phyloP scores from a whole-genome alignment of 352 stramenopile species.

The Aphanomyces astaci region DNA sequence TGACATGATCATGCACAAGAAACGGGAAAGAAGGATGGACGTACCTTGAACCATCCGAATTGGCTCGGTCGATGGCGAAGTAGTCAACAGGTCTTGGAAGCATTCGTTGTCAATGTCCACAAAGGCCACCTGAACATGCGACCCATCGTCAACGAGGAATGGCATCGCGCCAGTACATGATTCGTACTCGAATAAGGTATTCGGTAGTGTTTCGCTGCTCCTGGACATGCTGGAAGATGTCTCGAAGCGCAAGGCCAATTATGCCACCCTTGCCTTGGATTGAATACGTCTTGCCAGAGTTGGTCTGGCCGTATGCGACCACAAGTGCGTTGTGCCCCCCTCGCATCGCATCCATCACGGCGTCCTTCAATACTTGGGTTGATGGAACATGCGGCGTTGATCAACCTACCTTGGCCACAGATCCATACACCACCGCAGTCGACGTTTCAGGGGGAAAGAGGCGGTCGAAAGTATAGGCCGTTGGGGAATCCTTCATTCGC shows the following conservation, averaged over 20 bases:
- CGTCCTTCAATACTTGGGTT: not conserved
- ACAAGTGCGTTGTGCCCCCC: constrained; percentile 8
- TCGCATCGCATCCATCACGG: not conserved
- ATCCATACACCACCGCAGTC: not conserved
- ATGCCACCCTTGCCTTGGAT: not conserved
- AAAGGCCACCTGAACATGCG: constrained; percentile 6
- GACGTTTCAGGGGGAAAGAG: constrained; percentile 1
- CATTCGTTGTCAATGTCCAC: constrained; percentile 4
- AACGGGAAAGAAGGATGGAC: not conserved
- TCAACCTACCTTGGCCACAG: not conserved
- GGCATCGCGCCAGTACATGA: not conserved
- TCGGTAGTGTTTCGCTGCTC: not conserved
- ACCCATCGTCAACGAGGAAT: not conserved
- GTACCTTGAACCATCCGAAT: not conserved
- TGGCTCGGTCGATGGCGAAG: not conserved
- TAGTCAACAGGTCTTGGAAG: not conserved
- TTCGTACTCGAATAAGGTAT: constrained; percentile 5
- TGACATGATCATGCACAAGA: no score
- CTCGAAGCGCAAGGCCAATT: not conserved
- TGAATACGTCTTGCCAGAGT: constrained; percentile 17
- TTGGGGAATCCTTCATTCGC: not conserved
- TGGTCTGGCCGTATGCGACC: constrained; percentile 3
- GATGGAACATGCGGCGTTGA: not conserved
- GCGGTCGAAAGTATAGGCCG: constrained; percentile 13
- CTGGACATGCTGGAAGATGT: constrained; percentile 13